These are phyloP conservation scores for Chrysoporthe puriensis DNA, from an alignment of 2,329 filamentous ascomycete genomes.

Conservation along the genomic window DNA sequence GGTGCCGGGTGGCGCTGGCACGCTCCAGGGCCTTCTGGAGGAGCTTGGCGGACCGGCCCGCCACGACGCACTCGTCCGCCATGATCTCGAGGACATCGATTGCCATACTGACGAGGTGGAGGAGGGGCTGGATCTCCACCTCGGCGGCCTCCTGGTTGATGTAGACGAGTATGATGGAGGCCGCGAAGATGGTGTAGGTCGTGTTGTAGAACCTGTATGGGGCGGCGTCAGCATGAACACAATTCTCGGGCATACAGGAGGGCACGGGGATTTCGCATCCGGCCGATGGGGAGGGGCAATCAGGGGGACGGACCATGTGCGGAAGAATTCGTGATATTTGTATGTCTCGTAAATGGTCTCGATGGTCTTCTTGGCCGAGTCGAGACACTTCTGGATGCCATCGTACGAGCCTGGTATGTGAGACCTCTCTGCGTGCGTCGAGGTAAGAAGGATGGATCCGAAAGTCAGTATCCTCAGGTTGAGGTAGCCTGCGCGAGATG, in stretches of 20 bases:
- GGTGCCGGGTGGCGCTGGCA: conserved; percentile 22
- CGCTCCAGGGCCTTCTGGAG: conserved; percentile 34
- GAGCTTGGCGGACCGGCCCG: conserved; percentile 34
- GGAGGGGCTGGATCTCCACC: conserved; percentile 28
- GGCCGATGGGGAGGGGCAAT: background rate
- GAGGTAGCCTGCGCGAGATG: conserved; percentile 31
- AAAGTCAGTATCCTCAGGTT: conserved; percentile 37
- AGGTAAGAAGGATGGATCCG: conserved; percentile 34
- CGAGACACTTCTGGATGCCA: conserved; percentile 33
- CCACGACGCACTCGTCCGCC: conserved; percentile 34
- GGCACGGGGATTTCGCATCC: too few species aligned
- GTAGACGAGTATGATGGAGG: conserved; percentile 37
- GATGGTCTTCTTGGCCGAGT: conserved; percentile 36
- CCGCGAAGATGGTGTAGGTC: conserved; percentile 37
- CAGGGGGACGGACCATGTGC: conserved; percentile 33
- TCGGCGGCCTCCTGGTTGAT: conserved; percentile 33
- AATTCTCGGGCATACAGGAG: background rate
- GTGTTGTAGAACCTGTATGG: conserved; percentile 37
- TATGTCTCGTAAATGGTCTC: conserved; percentile 37
- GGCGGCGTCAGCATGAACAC: background rate
- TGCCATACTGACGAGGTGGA: conserved; percentile 32
- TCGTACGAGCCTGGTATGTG: conserved; percentile 30
- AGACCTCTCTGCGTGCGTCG: conserved; percentile 29
- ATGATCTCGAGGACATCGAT: conserved; percentile 28
- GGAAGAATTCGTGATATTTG: conserved; percentile 37